These are phyloP conservation scores for Leishmania braziliensis DNA, from an alignment of 208 protist species.

Conservation along the genomic window DNA sequence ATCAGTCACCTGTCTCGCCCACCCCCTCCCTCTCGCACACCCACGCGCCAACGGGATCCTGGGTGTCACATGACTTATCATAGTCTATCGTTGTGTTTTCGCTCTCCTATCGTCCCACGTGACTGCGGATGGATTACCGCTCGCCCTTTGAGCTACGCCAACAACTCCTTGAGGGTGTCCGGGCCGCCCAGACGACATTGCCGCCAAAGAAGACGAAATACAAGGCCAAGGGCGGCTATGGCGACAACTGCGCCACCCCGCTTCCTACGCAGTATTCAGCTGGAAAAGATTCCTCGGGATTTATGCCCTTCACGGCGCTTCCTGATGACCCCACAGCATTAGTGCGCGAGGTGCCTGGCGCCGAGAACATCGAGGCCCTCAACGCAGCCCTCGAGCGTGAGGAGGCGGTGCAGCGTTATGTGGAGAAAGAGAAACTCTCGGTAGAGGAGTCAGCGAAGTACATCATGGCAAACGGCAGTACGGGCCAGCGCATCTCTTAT, in stretches of 20 bases:
- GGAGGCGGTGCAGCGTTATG: constrained; percentile 89
- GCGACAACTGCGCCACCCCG: constrained; percentile 14
- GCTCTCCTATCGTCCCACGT: neutral
- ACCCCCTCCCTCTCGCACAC: neutral
- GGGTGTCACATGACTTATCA: neutral
- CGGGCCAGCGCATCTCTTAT: constrained; percentile 81
- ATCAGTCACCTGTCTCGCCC: neutral
- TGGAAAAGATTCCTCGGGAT: constrained; percentile 18
- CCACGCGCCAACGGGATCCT: neutral
- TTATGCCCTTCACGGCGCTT: constrained; percentile 48
- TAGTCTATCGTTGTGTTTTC: neutral
- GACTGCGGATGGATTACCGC: constrained; percentile 74
- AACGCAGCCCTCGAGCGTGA: constrained; percentile 83
- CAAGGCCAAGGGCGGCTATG: constrained; percentile 21
- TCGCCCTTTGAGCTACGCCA: constrained; percentile 86
- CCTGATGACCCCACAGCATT: constrained; percentile 86
- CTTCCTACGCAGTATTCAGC: neutral
- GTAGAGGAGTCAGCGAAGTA: constrained; percentile 82
- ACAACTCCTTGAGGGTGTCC: constrained; percentile 71
- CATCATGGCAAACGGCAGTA: constrained; percentile 92
- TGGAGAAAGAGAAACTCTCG: constrained; percentile 85
- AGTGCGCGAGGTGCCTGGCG: constrained; percentile 79
- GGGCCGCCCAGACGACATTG: constrained; percentile 26
- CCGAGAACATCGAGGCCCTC: constrained; percentile 89
- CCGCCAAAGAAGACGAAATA: constrained; percentile 26